Base-by-base conservation (phyloP, 2,329 filamentous ascomycete species). In the Ophiostoma populinum region DNA sequence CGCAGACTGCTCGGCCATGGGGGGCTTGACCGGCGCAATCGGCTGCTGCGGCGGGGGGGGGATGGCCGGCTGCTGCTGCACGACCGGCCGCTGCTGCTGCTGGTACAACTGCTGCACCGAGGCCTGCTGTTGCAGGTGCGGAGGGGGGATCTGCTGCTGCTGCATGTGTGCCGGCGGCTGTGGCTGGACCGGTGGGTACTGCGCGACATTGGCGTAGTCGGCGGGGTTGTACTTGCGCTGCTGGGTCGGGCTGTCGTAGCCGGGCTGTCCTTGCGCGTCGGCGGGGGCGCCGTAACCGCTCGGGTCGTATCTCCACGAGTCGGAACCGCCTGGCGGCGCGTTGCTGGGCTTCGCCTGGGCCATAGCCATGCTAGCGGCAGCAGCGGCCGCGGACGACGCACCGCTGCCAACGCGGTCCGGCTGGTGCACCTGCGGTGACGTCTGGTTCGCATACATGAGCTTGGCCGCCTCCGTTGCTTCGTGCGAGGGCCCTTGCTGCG, bases 191-290 rank as follows among this genome's bases (percentile, higher is more conserved):
- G 53, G 56, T 44, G 39, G 33, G 21, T 65, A 73, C 35, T 54
- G 61, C 47, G 60, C 65, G 45, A 72, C 66, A 48, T 65, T 71
- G 40, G 75, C 78, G 51, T 86, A 90, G 43, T 77, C 76, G 17
- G 71, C 72, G 19, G 81, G 81, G 51, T 90, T 81, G 52, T 90
- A 90, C 45, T 71, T 72, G 26, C 72, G 62, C 45, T 76, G 71
- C 42, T 75, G 70, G 40, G 58, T 55, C 32, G 53, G 51, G 40
- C 55, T 55, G 39, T 51, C 47, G 27, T 53, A 54, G 22, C 25
- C 27, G n/a, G 36, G 35, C 6, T 36, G 35, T 31, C 35, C 35
- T 12, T 7, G 13, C 10, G 21, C 12, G 18, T 34, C 27, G 2
- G 18, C 6, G 5, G 50, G 46, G 15, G 48, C 49, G n/a, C 51